Evolutionary conservation across 352 stramenopile genomes (phyloP).

Genomic region (Thraustochytrium sp.): DNA sequence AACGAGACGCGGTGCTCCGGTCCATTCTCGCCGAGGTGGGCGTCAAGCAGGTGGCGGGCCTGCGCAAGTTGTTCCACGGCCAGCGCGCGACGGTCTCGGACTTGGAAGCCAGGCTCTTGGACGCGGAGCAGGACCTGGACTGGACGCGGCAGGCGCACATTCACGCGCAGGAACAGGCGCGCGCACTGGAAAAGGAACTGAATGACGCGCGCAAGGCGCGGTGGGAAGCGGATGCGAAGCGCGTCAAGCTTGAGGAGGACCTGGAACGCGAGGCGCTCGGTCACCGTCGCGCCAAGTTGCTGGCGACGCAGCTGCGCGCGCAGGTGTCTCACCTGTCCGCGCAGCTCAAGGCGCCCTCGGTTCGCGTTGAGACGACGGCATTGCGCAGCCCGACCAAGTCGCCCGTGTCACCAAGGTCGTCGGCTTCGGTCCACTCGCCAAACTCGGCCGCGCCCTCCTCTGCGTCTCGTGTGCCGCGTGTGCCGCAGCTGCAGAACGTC

Average conservation of each 20-base stretch:
- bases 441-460: no score
- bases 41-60: not conserved
- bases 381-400: not conserved
- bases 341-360: not conserved
- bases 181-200: not conserved
- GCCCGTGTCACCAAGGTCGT: not conserved
- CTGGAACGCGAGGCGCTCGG: not conserved
- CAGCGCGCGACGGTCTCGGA: not conserved
- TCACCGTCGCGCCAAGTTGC: not conserved
- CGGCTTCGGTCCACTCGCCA: no score
- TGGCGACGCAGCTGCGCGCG: not conserved
- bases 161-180: not conserved
- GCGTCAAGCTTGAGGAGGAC: conserved; percentile 31
- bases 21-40: not conserved
- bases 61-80: not conserved
- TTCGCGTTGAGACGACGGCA: not conserved
- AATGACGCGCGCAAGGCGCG: not conserved
- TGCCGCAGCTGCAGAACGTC: not conserved
- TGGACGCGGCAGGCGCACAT: conserved; percentile 6
- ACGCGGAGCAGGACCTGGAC: not conserved
- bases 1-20: not conserved
- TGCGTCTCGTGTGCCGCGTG: not conserved
- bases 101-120: not conserved
- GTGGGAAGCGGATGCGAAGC: conserved; percentile 7
- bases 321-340: not conserved